Percentiles rank a stretch among this genome's conserved stretches.
Conservation (phyloP, 495 filamentous ascomycete genomes). For the Tirmania nivea region DNA sequence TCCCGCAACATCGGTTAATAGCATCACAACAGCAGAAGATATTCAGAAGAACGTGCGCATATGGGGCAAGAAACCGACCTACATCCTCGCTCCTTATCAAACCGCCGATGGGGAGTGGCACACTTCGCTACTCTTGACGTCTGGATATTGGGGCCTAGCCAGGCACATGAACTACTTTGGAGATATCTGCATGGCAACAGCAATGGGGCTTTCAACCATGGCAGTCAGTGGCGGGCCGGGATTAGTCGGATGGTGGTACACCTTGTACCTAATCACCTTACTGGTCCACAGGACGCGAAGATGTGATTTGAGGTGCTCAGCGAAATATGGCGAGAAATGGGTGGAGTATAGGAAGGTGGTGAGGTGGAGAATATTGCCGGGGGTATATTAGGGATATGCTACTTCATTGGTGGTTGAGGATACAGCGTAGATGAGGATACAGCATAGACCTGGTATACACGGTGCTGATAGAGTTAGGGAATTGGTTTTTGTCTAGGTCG, state of each 20-base stretch:
- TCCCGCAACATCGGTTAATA: neutral
- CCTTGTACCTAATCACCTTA: slow-evolving; percentile 76
- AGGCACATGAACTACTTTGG: slow-evolving; percentile 94
- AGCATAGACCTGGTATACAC: too few relatives aligned
- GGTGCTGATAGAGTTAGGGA: too few relatives aligned
- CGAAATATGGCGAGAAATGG: slow-evolving; percentile 91
- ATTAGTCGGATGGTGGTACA: slow-evolving; percentile 73
- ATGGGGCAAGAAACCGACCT: neutral
- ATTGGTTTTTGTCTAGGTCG: too few relatives aligned
- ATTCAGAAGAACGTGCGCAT: neutral
- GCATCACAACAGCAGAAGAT: neutral
- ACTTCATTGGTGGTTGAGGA: neutral
- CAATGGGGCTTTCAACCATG: slow-evolving; percentile 65
- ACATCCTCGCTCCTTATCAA: neutral
- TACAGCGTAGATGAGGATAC: too few relatives aligned
- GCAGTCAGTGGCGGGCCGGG: slow-evolving; percentile 67
- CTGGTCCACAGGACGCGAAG: slow-evolving; percentile 71
- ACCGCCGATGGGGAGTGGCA: neutral
- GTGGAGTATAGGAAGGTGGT: slow-evolving; percentile 70
- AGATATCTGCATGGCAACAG: slow-evolving; percentile 63
- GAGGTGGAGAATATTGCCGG: slow-evolving; percentile 65
- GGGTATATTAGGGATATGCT: slow-evolving; percentile 42
- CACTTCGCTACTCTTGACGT: slow-evolving; percentile 47
- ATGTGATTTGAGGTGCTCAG: slow-evolving; percentile 79
- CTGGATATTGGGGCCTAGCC: slow-evolving; percentile 86